These are phyloP conservation scores for Gautieria morchelliformis DNA, from an alignment of 768 basidiomycete genomes.

Conservation along the genomic window DNA sequence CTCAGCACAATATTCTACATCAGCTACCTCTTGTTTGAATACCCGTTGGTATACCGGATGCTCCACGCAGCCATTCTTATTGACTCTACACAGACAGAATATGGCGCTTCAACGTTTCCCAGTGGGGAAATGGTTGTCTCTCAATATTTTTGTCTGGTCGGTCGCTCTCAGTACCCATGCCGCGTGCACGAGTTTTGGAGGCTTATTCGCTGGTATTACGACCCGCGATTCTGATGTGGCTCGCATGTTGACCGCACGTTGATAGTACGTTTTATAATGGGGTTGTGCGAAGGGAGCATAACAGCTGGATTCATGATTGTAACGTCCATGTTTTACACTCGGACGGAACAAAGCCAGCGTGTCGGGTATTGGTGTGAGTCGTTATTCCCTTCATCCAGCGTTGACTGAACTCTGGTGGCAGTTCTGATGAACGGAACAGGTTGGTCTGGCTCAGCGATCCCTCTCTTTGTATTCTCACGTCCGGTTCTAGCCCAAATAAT, in stretches of 20 bases:
- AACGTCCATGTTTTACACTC: slow-evolving; percentile 70
- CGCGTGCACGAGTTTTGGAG: slow-evolving; percentile 61
- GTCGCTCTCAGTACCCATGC: slow-evolving; percentile 52
- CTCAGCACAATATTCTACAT: slow-evolving; percentile 63
- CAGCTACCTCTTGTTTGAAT: slow-evolving; percentile 43
- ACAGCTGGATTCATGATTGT: slow-evolving; percentile 74
- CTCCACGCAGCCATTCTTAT: neutral
- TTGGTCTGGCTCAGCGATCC: slow-evolving; percentile 12
- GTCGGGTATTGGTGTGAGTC: slow-evolving; percentile 71
- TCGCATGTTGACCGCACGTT: neutral
- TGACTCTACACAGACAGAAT: slow-evolving; percentile 60
- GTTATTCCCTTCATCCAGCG: neutral
- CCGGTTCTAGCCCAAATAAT: slow-evolving; percentile 51
- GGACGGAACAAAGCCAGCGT: slow-evolving; percentile 55
- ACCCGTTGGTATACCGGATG: slow-evolving; percentile 7
- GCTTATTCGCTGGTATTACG: slow-evolving; percentile 34
- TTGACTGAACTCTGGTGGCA: slow-evolving; percentile 15
- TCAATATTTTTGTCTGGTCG: slow-evolving; percentile 62
- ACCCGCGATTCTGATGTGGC: neutral
- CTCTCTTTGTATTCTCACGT: neutral
- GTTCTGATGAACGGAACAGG: slow-evolving; percentile 73
- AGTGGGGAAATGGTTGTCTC: slow-evolving; percentile 73
- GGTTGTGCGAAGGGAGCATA: slow-evolving; percentile 71
- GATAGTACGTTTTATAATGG: slow-evolving; percentile 49
- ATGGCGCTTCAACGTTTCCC: slow-evolving; percentile 62